phyloP scores from a whole-genome alignment of 2,329 filamentous ascomycete species.

The Aschersonia sp. region DNA sequence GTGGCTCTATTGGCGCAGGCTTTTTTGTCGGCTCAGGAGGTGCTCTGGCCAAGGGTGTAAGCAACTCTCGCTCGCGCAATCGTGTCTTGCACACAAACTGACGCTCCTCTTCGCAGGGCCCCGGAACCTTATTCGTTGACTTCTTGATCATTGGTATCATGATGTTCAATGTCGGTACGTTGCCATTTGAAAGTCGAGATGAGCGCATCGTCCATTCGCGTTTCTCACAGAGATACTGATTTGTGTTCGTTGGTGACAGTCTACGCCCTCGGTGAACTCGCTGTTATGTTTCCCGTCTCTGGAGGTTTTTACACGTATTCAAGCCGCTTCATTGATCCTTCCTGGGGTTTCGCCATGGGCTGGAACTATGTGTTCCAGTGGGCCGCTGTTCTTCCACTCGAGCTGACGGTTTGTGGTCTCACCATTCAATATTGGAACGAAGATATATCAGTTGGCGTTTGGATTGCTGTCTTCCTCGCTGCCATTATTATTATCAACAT shows the following conservation, averaged over 20 bases:
- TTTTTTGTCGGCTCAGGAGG: slow-evolving; percentile 47
- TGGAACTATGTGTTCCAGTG: slow-evolving; percentile 35
- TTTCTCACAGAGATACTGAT: background rate
- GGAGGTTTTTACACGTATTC: slow-evolving; percentile 46
- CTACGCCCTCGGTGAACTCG: slow-evolving; percentile 42
- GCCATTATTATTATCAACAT: slow-evolving; percentile 32
- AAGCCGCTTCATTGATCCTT: slow-evolving; percentile 42
- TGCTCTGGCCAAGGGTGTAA: slow-evolving; percentile 35
- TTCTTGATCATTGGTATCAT: slow-evolving; percentile 5
- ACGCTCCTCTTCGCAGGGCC: slow-evolving; percentile 2
- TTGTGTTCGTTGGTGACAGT: slow-evolving; percentile 13
- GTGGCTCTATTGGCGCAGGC: slow-evolving; percentile 46
- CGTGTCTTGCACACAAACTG: slow-evolving; percentile 12
- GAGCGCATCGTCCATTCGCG: background rate
- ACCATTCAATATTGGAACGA: slow-evolving; percentile 35
- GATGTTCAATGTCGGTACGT: slow-evolving; percentile 12
- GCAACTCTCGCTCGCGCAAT: slow-evolving; percentile 26
- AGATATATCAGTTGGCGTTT: slow-evolving; percentile 28
- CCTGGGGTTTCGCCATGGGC: slow-evolving; percentile 40
- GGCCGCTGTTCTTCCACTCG: slow-evolving; percentile 30
- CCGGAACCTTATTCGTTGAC: slow-evolving; percentile 3
- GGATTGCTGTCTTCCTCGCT: slow-evolving; percentile 35
- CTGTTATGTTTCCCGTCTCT: slow-evolving; percentile 42
- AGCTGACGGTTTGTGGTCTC: slow-evolving; percentile 33
- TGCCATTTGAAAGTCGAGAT: background rate